Evolutionary conservation across 2,329 filamentous ascomycete species (phyloP), one percentile per base, ranked within the genome.

Genomic region (Botryotinia globosa): DNA sequence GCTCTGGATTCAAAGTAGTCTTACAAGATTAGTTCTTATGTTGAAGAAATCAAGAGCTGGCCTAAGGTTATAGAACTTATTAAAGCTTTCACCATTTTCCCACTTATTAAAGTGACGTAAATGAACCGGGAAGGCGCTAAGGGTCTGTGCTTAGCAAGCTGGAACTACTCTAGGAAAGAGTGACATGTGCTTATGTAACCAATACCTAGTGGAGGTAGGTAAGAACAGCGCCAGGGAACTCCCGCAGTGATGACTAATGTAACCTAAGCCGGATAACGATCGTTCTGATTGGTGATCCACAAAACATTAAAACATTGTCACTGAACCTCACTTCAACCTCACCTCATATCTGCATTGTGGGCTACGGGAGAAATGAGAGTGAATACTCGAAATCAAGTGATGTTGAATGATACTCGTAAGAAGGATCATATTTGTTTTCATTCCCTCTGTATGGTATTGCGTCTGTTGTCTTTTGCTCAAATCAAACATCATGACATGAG

Each of bases 91-190:
- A 56, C 48, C 48, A 67, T 67, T 67, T 42, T 18, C 64, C 34
- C 45, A 66, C 34, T 29, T 56, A n/a, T n/a, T n/a, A n/a, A n/a
- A 39, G 65, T 67, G 65, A 67, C 65, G 65, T 67, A 56, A 54
- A 67, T 54, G 32, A 66, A 18, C 29, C 32, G 64, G 64, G 34
- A 18, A 25, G 16, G 32, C 20, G 32, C 32, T n/a, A 51, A 39
- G 32, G 34, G 48, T 25, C 65, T 34, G 48, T 67, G 65, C 63
- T n/a, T 9, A 18, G 51, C 34, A 39, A 39, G 59, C 58, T 39
- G 34, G 34, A 65, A 10, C 37, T 37, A 62, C 14, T 56, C 14
- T 56, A 14, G 6, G 12, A n/a, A 51, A n/a, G 25, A 51, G 22
- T 12, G 22, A 29, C 7, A 2, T 2, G 16, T 56, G 51, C 14